Evolutionary conservation across 805 yeast genomes (phyloP).

Genomic region (Tetrapisispora taiwanensis): DNA sequence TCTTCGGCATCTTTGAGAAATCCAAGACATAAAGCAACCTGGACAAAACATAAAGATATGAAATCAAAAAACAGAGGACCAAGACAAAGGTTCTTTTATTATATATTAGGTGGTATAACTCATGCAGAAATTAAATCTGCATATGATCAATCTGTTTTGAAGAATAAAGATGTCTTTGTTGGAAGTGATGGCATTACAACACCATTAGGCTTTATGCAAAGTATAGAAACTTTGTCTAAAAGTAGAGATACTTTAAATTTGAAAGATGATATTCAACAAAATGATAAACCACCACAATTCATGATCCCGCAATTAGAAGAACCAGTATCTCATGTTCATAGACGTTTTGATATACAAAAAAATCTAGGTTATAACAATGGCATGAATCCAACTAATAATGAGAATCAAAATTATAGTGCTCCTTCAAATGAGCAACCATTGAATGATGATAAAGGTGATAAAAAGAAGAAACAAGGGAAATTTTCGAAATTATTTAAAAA

Average conservation of each 20-base stretch:
- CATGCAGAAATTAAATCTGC: constrained; percentile 69
- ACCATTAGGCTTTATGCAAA: constrained; percentile 35
- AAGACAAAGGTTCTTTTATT: constrained; percentile 66
- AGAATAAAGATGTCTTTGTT: constrained; percentile 63
- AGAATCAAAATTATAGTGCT: neutral
- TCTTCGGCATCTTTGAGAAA: constrained; percentile 50
- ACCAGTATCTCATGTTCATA: constrained; percentile 21
- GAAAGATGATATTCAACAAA: constrained; percentile 27
- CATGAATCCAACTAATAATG: neutral
- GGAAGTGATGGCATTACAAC: constrained; percentile 72
- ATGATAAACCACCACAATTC: constrained; percentile 35
- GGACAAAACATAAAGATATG: constrained; percentile 44
- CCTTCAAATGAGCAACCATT: neutral
- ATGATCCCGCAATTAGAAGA: constrained; percentile 25
- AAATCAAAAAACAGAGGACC: constrained; percentile 26
- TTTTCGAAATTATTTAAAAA: constrained; percentile 38
- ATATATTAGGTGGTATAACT: constrained; percentile 84
- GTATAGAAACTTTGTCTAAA: constrained; percentile 30
- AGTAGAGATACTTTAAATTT: constrained; percentile 36
- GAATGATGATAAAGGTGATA: constrained; percentile 12
- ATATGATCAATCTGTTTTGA: constrained; percentile 52
- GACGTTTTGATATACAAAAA: constrained; percentile 10
- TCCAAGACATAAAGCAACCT: constrained; percentile 62
- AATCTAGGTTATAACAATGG: constrained; percentile 7
- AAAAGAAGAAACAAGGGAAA: constrained; percentile 38